Base-by-base conservation (phyloP, 1,284 basidiomycete species). In the Sporisorium scitamineum region DNA sequence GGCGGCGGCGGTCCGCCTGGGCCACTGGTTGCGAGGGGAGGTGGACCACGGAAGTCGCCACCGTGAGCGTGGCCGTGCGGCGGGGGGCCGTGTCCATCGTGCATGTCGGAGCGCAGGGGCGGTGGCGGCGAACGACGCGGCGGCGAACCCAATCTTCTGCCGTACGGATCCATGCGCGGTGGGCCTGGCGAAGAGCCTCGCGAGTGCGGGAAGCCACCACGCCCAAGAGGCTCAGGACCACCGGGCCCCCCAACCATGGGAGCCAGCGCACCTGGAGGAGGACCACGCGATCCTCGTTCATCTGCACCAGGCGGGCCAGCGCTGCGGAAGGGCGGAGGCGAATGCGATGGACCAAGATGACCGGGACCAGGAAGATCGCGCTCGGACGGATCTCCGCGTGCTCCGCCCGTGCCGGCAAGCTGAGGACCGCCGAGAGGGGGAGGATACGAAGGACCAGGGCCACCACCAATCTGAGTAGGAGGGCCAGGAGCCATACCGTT, bases 321-420 rank as follows among this genome's bases (percentile, higher is more conserved):
- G 44, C 70, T 71, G 22, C 73, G 77, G 77, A 79, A 80, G 37
- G 76, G 65, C 24, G 72, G 72, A 24, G 78, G 78, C 41, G 77
- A 80, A 26, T 65, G 77, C 37, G 65, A 64, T 16, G 70, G 77
- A 11, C 59, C 69, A 50, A 76, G 47, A 39, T 70, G 76, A 27
- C 65, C 74, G 1, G 80, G 78, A 10, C 79, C 80, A 9, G 80
- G 78, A 29, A 82, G 48, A 7, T 82, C 75, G 51, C 78, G 70
- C 34, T 76, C 73, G 48, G 42, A 60, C 9, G 59, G 37, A 22
- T 71, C 74, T 5, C 65, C 65, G 20, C 67, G 63, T 37, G 47
- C 61, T 34, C 64, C 65, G 14, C 68, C 73, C 1, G 70, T 61
- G 11, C 70, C 60, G 20, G 76, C 72, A 6, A 80, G 63, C 59